Evolutionary conservation across 192 early-diverging fungal species (phyloP), one percentile per base, ranked within the genome.

Genomic region (Martensiomyces pterosporus): DNA sequence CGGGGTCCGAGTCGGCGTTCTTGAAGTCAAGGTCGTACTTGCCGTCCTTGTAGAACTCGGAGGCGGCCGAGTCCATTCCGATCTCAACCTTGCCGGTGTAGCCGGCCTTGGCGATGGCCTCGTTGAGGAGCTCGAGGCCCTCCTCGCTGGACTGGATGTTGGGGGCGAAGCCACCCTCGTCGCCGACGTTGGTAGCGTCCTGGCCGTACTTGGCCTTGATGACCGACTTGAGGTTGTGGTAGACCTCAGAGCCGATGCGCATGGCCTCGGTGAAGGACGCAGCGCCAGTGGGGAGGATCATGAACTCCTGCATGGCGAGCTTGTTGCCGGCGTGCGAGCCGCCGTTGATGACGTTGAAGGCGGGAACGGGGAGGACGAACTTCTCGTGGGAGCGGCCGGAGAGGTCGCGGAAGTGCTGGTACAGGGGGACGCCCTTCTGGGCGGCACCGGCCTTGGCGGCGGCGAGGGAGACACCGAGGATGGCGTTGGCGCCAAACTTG

Each of bases 231-330:
- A 98, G 79, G 59, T 79, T 50, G 80, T 97, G 94, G 87, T 97
- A 98, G 56, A 94, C 92, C 77, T 98, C 95, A 34, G 87, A 86
- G 44, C 95, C 95, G 36, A 97, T 97, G 80, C 86, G 83, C 91
- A 98, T 93, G 56, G 95, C 95, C 76, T 98, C 92, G 26, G 86
- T 69, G 79, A 97, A 98, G 24, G 87, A 86, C 33, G 74, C 43
- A 24, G 95, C 95, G 55, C 95, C 95, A 37, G 90, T 93, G 47
- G 95, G 95, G 67, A 96, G 75, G 56, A 98, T 98, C 96, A 98
- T 98, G 80, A 97, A 98, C 78, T 98, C 96, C 75, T 98, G 96
- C 93, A 98, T 95, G 55, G 96, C 96, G 49, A 98, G 85, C 80
- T 94, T 97, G 89, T 98, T 98, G 56, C 96, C 96, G 35, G 96